Base-by-base conservation (phyloP, 805 yeast species). In the Ogataea glucozyma region DNA sequence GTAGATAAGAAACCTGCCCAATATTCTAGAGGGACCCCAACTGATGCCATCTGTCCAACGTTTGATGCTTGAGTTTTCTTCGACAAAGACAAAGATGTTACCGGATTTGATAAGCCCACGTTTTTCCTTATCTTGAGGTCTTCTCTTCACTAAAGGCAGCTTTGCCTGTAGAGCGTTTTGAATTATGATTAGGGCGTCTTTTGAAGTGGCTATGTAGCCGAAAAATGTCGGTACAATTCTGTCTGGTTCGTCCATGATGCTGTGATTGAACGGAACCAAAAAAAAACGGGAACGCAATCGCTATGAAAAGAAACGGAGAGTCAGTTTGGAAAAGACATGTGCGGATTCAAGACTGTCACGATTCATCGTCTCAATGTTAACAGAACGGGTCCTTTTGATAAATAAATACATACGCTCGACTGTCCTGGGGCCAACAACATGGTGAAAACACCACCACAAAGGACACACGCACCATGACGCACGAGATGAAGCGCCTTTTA, bases 21-120 rank as follows among this genome's bases (percentile, higher is more conserved):
- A 71, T 29, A 90, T 88, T 37, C 97, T 71, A 2, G 95, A 84
- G 0, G 97, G 96, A 2, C 90, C 81, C 98, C 98, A 90, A 11
- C 90, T 72, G 11, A 87, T 78, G n/a, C 97, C 96, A 58, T 90
- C 98, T 1, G 98, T 90, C 98, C 98, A 90, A 46, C 98, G 72
- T 60, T 85, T 86, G 47, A 90, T 89, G 3, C 91, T 89, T 0
- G 90, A 81, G 10, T 76, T 70, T 52, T 85, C 88, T 62, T 90
- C 96, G 36, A 84, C 77, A 57, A 90, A 89, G 1, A 91, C 88
- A 64, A 90, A 89, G 1, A 88, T 81, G 52, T 81, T 79, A 0
- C 97, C 97, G 8, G 88, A 81, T 41, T 72, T 67, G 24, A 90
- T 88, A 38, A 88, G 68, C 3, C 66, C 63, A 1, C 73, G 56